phyloP scores from a whole-genome alignment of 1,139 yeast species.

The Taphrina confusa region DNA sequence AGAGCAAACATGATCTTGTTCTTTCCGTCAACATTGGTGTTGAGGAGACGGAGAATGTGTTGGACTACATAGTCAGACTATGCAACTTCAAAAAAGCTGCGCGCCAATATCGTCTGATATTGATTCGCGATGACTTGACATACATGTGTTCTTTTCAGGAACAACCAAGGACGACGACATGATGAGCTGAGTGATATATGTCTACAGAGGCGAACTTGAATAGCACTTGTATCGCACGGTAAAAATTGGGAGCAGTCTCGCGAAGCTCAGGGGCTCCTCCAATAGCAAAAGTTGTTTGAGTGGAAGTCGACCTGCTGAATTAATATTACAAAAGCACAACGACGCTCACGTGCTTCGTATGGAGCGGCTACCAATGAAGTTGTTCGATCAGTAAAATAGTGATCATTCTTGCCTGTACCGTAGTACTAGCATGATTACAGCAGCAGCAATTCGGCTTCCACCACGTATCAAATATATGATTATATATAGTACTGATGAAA shows the following conservation, averaged over 20 bases:
- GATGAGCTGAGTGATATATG: not conserved
- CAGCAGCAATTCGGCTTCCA: no score
- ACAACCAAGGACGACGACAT: slow-evolving; percentile 40
- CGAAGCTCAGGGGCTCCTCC: slow-evolving; percentile 5
- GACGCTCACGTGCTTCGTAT: no score
- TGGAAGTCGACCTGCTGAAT: no score
- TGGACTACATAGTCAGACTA: slow-evolving; percentile 55
- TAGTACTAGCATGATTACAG: no score
- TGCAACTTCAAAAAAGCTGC: not conserved
- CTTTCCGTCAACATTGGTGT: slow-evolving; percentile 99
- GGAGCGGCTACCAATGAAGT: no score
- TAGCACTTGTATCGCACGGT: not conserved
- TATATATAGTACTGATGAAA: no score
- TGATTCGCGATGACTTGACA: slow-evolving; percentile 1
- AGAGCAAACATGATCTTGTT: slow-evolving; percentile 99
- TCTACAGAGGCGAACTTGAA: slow-evolving; percentile 7
- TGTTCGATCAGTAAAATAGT: no score
- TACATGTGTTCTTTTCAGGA: slow-evolving; percentile 33
- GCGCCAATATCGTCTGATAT: slow-evolving; percentile 16
- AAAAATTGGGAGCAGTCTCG: slow-evolving; percentile 21
- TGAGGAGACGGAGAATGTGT: slow-evolving; percentile 99
- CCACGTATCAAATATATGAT: no score
- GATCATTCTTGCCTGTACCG: no score
- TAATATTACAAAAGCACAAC: no score
- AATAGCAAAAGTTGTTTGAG: no score